A percentile compares a stretch with the other conserved stretches of the same genome.
phyloP scores from a whole-genome alignment of 75 land plant genomes.

The Isoetes taiwanensis region DNA sequence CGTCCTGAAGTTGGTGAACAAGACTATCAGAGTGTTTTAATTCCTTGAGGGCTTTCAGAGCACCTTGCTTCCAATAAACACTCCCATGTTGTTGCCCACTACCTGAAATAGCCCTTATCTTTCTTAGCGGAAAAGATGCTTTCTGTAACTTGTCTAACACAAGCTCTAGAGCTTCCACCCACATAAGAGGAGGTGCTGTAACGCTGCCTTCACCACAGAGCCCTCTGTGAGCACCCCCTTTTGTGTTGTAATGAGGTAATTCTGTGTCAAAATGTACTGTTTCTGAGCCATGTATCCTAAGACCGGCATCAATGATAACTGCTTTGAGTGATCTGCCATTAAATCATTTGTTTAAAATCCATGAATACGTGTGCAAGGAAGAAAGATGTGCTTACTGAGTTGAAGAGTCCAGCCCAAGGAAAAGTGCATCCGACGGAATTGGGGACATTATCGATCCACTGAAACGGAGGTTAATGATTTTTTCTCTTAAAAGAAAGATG shows the following conservation, averaged over 20 bases:
- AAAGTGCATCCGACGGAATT: constrained; percentile 41
- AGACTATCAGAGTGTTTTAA: constrained; percentile 38
- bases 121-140: constrained; percentile 50
- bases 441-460: too few species aligned
- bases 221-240: constrained; percentile 87
- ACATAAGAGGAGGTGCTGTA: constrained; percentile 85
- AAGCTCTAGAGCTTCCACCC: constrained; percentile 90
- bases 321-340: constrained; percentile 74
- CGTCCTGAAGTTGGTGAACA: constrained; percentile 44
- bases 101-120: constrained; percentile 72
- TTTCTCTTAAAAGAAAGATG: too few species aligned
- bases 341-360: not conserved
- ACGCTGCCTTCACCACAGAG: constrained; percentile 46
- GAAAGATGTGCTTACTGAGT: constrained; percentile 57
- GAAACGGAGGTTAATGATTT: too few species aligned
- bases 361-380: not conserved
- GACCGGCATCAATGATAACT: constrained; percentile 54
- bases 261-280: constrained; percentile 71
- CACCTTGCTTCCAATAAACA: constrained; percentile 79
- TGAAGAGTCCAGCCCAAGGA: constrained; percentile 82
- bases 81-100: constrained; percentile 99
- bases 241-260: constrained; percentile 72
- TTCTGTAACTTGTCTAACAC: constrained; percentile 46
- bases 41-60: constrained; percentile 22
- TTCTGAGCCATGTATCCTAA: constrained; percentile 43